Percentiles rank a stretch among this genome's conserved stretches.
phyloP scores from a whole-genome alignment of 768 basidiomycete species.

The Trametes meyenii region DNA sequence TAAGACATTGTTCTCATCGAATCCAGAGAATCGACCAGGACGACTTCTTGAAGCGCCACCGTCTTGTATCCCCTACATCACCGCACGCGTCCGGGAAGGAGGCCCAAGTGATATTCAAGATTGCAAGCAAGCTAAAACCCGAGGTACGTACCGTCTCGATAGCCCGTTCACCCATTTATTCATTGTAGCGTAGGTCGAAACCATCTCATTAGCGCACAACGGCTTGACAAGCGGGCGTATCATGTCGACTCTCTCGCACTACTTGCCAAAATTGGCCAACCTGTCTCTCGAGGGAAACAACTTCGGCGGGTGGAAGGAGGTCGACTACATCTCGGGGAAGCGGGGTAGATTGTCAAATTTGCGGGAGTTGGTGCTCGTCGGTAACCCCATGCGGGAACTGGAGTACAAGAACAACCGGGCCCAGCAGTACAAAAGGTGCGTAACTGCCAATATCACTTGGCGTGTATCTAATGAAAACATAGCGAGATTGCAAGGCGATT shows the following conservation, averaged over 20 bases:
- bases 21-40: constrained; percentile 80
- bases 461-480: background rate
- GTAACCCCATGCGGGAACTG: constrained; percentile 72
- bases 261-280: constrained; percentile 78
- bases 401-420: constrained; percentile 59
- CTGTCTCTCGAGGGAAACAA: constrained; percentile 81
- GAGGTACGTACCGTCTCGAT: constrained; percentile 47
- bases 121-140: constrained; percentile 78
- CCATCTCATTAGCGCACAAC: constrained; percentile 84
- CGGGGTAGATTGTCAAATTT: constrained; percentile 63
- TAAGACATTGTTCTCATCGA: background rate
- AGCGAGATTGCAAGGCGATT: constrained; percentile 82
- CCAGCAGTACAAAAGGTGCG: constrained; percentile 72
- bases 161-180: background rate
- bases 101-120: constrained; percentile 86
- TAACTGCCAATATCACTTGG: background rate
- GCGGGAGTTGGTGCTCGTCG: constrained; percentile 72
- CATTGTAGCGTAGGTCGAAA: constrained; percentile 54
- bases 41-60: constrained; percentile 70
- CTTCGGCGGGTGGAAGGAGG: constrained; percentile 67
- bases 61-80: constrained; percentile 70
- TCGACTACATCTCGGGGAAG: constrained; percentile 62
- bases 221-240: constrained; percentile 62
- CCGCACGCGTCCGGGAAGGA: constrained; percentile 59
- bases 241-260: constrained; percentile 65